Conservation (phyloP, 352 stramenopile genomes). For the Nothophytophthora sp. region DNA sequence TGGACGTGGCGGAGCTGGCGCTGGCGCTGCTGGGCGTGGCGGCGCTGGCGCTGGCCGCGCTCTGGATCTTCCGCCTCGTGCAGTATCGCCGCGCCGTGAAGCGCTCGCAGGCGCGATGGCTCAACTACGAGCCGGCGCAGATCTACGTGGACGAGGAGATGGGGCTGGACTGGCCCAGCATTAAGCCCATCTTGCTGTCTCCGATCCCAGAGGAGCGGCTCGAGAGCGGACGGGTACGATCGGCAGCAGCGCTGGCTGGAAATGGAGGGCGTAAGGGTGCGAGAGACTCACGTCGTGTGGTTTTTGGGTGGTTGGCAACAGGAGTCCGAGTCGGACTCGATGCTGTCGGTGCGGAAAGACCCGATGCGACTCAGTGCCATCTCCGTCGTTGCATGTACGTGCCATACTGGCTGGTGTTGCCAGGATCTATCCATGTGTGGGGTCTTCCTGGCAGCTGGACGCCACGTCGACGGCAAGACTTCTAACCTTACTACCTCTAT, state of each 20-base stretch:
- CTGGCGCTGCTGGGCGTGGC: constrained; percentile 40
- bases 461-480: too few species aligned
- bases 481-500: constrained; percentile 1
- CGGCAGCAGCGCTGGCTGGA: not conserved
- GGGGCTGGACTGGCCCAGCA: constrained; percentile 48
- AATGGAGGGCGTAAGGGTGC: not conserved
- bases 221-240: constrained; percentile 48
- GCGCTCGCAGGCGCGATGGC: constrained; percentile 67
- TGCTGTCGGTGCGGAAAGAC: constrained; percentile 39
- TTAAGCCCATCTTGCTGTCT: constrained; percentile 62
- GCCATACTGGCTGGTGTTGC: too few species aligned
- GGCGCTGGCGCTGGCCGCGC: constrained; percentile 35
- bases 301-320: constrained; percentile 14
- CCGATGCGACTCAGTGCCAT: constrained; percentile 35
- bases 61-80: constrained; percentile 64
- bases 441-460: too few species aligned
- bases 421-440: too few species aligned
- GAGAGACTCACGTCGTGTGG: constrained; percentile 2
- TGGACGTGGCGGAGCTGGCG: constrained; percentile 39
- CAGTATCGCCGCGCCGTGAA: constrained; percentile 61
- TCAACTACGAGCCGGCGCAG: constrained; percentile 45
- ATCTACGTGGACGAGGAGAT: constrained; percentile 31
- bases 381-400: constrained; percentile 52
- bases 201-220: constrained; percentile 66
- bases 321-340: constrained; percentile 51